Base-by-base conservation (phyloP, 176 grass and related monocot species). In the Oryza coarctata region DNA sequence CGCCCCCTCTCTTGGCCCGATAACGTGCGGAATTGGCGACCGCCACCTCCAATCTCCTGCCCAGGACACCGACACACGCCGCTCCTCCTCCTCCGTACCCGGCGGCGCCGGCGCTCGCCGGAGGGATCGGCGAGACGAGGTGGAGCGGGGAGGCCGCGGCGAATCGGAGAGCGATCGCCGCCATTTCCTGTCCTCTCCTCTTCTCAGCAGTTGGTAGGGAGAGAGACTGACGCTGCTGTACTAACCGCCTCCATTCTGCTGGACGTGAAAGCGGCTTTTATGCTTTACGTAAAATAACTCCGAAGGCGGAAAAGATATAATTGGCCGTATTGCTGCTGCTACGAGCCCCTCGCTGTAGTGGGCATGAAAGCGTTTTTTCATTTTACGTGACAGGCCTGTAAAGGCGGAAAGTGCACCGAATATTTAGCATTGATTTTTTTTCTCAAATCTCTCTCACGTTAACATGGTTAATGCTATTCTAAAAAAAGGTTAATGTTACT, bases 121-220 rank as follows among this genome's bases (percentile, higher is more conserved):
- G 74, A 68, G 74, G 23, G 66, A 9, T 36, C 29, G n/a, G n/a
- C n/a, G n/a, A n/a, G n/a, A n/a, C n/a, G 61, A 86, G 60, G 83
- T 61, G 13, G 66, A 17, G 43, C 10, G 44, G 58, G 10, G 60
- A 55, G 73, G 79, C 74, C 7, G 79, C 62, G 7, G 79, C 62
- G 67, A 77, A 83, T 86, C 88, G 74, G 74, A 79, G 45, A 8
- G 45, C 25, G 68, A 75, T 78, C 47, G 79, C 88, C 47, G 79
- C 88, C 88, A 90, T 90, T 58, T 70, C 28, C 38, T 70, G 23
- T 52, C 17, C 2, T 38, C 68, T 67, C 12, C 0, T 12, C 5
- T 10, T 15, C 43, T 29, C 12, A 4, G 26, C 27, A 28, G 55
- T 58, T 35, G 33, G 65, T 55, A 23, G 50, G 3, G 14, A 67